Percentiles rank a stretch among this genome's conserved stretches.
Evolutionary conservation across 2,329 filamentous ascomycete genomes (phyloP).

Genomic region (Colletotrichum cuscutae): DNA sequence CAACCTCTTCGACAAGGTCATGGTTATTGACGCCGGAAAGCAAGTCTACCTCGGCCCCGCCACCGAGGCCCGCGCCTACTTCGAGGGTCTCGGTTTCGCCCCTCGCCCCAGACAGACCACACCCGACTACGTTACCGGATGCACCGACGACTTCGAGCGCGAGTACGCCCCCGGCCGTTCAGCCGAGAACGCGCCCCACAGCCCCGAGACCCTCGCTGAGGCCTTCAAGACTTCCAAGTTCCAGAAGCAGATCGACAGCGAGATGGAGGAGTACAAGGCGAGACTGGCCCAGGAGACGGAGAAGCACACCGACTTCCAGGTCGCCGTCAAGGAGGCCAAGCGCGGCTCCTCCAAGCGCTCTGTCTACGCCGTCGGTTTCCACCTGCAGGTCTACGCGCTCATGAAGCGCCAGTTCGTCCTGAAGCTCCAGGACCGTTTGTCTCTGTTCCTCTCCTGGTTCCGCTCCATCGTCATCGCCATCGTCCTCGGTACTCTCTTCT

Average conservation of each 20-base stretch:
- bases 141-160: constrained; percentile 85
- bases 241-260: constrained; percentile 65
- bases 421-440: constrained; percentile 87
- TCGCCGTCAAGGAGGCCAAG: constrained; percentile 82
- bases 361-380: constrained; percentile 85
- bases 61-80: constrained; percentile 75
- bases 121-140: constrained; percentile 84
- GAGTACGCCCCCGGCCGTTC: constrained; percentile 77
- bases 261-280: constrained; percentile 77
- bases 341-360: constrained; percentile 78
- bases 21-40: constrained; percentile 80
- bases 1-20: constrained; percentile 82
- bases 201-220: constrained; percentile 71
- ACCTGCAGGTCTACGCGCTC: constrained; percentile 83
- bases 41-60: constrained; percentile 82
- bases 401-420: constrained; percentile 87
- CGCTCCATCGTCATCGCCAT: constrained; percentile 78
- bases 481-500: constrained; percentile 82
- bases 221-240: constrained; percentile 76
- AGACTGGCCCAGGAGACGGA: constrained; percentile 72
- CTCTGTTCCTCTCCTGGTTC: constrained; percentile 78
- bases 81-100: constrained; percentile 80
- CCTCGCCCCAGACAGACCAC: constrained; percentile 82
- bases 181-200: constrained; percentile 73
- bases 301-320: constrained; percentile 79